Base-by-base conservation (phyloP, 169 alveolate genomes). In the Cyclospora cayetanensis region DNA sequence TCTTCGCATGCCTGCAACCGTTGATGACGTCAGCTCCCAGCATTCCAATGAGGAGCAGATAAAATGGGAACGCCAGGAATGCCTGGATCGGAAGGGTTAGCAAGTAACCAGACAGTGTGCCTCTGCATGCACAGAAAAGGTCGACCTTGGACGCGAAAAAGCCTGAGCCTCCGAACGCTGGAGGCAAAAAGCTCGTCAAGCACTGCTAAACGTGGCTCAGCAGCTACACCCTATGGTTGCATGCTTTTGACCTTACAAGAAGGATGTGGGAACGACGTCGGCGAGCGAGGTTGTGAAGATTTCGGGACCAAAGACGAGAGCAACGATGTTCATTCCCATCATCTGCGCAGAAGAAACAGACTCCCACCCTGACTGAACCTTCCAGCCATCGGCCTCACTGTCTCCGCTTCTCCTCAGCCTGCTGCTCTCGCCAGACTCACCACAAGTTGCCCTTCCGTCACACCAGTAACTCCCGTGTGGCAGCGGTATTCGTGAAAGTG, bases 401-500 rank as follows among this genome's bases (percentile, higher is more conserved):
- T 18, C 72, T 60, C 72, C 29, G 11, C 72, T 9, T 18, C 35
- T 4, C 72, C 60, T 11, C 60, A 50, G 72, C 72, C 11, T 7
- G 76, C n/a, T 29, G n/a, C n/a, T 15, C 11, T 55, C 25, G 18
- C n/a, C 35, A 4, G 35, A 46, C 92, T 68, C 66, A 87, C 92
- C 87, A 87, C 83, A 12, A 87, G 85, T 39, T 87, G 87, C 1
- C 72, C 92, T 35, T 87, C 92, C 25, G 92, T 87, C 0, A 87
- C 92, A 31, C 92, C 92, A 2, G 77, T 41, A 31, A 65, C 85
- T 52, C 83, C 92, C 4, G 77, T 66, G 68, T 35, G 55, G 89
- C 92, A 87, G 83, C 92, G 83, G 46, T 53, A 87, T 4, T 41
- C 92, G 85, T 87, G 88, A 60, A 87, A 87, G 90, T 87, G 92